A percentile compares a stretch with the other conserved stretches of the same genome.
Conservation (phyloP, 2,329 filamentous ascomycete genomes). For the Dactylonectria macrodidyma region DNA sequence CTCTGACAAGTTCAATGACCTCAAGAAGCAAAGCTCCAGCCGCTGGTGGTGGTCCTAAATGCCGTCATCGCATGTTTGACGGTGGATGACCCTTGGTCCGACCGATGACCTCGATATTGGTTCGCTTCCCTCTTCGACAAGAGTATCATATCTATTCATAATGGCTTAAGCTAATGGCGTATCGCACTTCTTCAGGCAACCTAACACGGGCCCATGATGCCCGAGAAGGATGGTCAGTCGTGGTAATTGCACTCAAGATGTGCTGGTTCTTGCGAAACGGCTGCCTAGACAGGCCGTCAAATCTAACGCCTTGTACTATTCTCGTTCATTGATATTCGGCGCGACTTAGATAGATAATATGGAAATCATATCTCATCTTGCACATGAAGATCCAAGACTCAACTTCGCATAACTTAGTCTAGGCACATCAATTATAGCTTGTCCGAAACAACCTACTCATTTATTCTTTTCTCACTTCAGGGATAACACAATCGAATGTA, state of each 20-base stretch:
- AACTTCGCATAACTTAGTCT: background rate
- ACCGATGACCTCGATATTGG: constrained; percentile 4
- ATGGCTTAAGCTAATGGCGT: constrained; percentile 5
- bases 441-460: background rate
- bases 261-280: background rate
- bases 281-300: background rate
- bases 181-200: constrained; percentile 3
- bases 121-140: constrained; percentile 12
- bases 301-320: constrained; percentile 8
- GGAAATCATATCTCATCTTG: background rate
- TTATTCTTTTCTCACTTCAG: no score
- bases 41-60: constrained; percentile 37
- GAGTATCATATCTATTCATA: background rate
- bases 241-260: background rate
- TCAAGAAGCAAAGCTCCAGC: constrained; percentile 30
- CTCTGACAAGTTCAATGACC: constrained; percentile 27
- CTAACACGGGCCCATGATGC: background rate
- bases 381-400: background rate
- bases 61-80: background rate
- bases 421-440: background rate
- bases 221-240: background rate
- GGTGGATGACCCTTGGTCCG: background rate
- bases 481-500: no score
- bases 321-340: constrained; percentile 7
- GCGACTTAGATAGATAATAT: constrained; percentile 11